Evolutionary conservation across 1,284 basidiomycete genomes (phyloP).

Genomic region (Cryptococcus sp.): DNA sequence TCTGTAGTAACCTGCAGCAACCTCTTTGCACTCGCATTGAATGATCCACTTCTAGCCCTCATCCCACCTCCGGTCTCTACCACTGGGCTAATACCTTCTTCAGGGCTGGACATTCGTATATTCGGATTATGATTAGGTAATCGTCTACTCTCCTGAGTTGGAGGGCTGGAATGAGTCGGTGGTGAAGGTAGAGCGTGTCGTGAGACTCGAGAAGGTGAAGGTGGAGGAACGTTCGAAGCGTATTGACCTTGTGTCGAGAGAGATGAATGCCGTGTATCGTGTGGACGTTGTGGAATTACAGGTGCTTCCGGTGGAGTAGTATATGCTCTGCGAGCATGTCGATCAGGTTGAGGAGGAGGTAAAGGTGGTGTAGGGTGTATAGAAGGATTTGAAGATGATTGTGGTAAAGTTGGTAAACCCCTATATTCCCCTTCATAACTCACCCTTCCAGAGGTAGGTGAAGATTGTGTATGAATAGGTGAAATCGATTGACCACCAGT

Average conservation of each 20-base stretch:
- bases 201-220: conserved; percentile 27
- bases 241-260: conserved; percentile 1
- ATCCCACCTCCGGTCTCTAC: conserved; percentile 13
- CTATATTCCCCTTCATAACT: conserved; percentile 5
- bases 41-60: conserved; percentile 20
- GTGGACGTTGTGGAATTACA: conserved; percentile 12
- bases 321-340: conserved; percentile 33
- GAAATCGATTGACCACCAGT: too few relatives aligned
- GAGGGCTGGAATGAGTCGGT: conserved; percentile 7
- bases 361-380: conserved; percentile 23
- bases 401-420: conserved; percentile 24
- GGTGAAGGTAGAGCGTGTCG: conserved; percentile 31
- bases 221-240: conserved; percentile 1
- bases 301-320: conserved; percentile 26
- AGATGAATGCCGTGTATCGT: conserved; percentile 13
- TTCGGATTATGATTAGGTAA: conserved; percentile 2
- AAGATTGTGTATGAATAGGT: neutral
- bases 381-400: conserved; percentile 24
- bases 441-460: conserved; percentile 1
- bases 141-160: conserved; percentile 3
- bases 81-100: conserved; percentile 25
- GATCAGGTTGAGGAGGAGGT: conserved; percentile 41
- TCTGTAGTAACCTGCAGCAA: conserved; percentile 64
- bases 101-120: conserved; percentile 30
- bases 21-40: conserved; percentile 17